phyloP scores from a whole-genome alignment of 2,329 filamentous ascomycete genomes.

The Malbranchea cinnamomea region DNA sequence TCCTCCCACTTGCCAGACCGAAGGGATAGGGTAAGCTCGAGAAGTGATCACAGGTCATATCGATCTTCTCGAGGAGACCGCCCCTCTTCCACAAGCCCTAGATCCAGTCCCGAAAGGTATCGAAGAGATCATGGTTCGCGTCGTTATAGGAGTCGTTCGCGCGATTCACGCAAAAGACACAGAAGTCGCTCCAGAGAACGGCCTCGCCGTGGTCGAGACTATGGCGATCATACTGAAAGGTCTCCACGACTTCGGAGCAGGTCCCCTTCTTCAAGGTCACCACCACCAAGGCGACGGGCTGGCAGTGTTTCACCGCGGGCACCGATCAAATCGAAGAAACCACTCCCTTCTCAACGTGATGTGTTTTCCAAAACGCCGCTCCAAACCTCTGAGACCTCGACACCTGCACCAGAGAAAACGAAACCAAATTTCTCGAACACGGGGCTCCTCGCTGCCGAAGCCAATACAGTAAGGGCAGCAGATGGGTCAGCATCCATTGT shows the following conservation, averaged over 20 bases:
- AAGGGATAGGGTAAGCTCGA: no score
- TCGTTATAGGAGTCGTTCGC: slow-evolving; percentile 7
- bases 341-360: slow-evolving; percentile 32
- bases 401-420: slow-evolving; percentile 48
- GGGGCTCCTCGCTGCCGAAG: slow-evolving; percentile 72
- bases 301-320: slow-evolving; percentile 16
- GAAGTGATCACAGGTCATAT: slow-evolving; percentile 4
- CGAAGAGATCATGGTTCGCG: slow-evolving; percentile 6
- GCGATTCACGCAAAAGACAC: slow-evolving; percentile 7
- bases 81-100: not conserved
- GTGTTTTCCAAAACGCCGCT: slow-evolving; percentile 24
- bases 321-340: slow-evolving; percentile 21
- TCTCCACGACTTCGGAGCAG: slow-evolving; percentile 12
- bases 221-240: slow-evolving; percentile 11
- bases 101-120: not conserved
- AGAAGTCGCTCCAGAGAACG: slow-evolving; percentile 16
- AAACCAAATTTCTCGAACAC: slow-evolving; percentile 75
- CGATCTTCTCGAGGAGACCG: slow-evolving; percentile 3
- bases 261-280: slow-evolving; percentile 16
- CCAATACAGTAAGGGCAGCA: slow-evolving; percentile 54
- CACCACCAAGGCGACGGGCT: no score
- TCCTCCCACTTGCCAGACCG: slow-evolving; percentile 12
- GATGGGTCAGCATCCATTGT: slow-evolving; percentile 52
- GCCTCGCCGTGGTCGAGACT: slow-evolving; percentile 16
- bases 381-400: slow-evolving; percentile 13